Conservation (phyloP, 2,329 filamentous ascomycete genomes). For the Xylariaceae sp. region DNA sequence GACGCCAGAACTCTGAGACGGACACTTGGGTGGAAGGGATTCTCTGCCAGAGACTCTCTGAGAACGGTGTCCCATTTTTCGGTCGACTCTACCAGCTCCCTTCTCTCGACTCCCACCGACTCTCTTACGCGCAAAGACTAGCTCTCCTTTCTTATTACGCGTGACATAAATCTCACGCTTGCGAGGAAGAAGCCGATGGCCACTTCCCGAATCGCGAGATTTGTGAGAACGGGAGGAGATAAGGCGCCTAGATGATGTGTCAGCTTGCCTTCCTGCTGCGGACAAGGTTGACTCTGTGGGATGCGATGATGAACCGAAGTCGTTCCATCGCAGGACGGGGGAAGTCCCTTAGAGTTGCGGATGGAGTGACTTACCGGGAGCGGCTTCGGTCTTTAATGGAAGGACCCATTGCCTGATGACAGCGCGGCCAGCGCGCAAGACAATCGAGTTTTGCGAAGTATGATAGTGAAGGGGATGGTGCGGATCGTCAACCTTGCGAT, state of each 20-base stretch:
- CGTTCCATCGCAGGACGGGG: neutral
- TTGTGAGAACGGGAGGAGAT: slow-evolving; percentile 5
- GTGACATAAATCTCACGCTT: slow-evolving; percentile 23
- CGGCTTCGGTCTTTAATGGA: slow-evolving; percentile 15
- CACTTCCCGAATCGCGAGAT: slow-evolving; percentile 6
- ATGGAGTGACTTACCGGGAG: slow-evolving; percentile 16
- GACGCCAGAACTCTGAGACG: slow-evolving; percentile 19
- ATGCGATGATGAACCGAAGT: neutral
- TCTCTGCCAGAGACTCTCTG: slow-evolving; percentile 22
- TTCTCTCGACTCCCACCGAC: slow-evolving; percentile 19
- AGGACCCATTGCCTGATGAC: slow-evolving; percentile 10
- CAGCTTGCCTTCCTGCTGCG: slow-evolving; percentile 1
- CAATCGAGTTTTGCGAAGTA: neutral
- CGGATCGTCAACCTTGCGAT: neutral
- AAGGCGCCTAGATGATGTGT: slow-evolving; percentile 16
- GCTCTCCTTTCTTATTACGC: slow-evolving; percentile 24
- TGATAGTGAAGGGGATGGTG: neutral
- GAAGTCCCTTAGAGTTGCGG: neutral
- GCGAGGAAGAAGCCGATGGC: slow-evolving; percentile 20
- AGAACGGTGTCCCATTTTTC: slow-evolving; percentile 26
- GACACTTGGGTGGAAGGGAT: slow-evolving; percentile 12
- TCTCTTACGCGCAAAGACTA: slow-evolving; percentile 28
- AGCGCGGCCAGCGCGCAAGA: neutral
- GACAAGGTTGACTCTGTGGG: neutral
- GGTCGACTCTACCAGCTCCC: slow-evolving; percentile 27